Conservation (phyloP, 2,329 filamentous ascomycete genomes). For the Phyllosticta citrichinensis region DNA sequence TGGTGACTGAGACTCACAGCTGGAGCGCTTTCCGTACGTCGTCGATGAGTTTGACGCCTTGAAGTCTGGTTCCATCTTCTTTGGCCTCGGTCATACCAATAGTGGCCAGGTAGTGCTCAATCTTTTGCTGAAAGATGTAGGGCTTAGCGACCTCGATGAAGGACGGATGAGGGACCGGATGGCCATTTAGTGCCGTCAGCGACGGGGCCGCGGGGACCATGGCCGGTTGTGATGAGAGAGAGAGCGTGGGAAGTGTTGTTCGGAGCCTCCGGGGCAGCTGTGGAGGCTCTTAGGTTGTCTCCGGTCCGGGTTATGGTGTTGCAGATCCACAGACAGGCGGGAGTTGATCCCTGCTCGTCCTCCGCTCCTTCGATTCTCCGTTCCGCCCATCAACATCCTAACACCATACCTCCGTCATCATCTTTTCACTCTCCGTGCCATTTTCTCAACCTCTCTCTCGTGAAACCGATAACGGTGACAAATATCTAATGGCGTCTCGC, state of each 20-base stretch:
- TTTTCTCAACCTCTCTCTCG: background rate
- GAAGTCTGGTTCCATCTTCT: conserved; percentile 71
- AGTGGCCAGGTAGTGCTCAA: conserved; percentile 61
- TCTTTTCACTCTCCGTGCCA: background rate
- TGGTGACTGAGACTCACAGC: conserved; percentile 47
- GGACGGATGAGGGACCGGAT: conserved; percentile 47
- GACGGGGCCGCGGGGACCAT: conserved; percentile 23
- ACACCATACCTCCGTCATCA: background rate
- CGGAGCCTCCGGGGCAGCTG: background rate
- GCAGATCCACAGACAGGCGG: background rate
- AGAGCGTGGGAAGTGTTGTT: background rate
- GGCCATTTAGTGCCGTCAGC: conserved; percentile 13
- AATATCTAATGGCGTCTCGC: no score
- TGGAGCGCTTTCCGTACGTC: conserved; percentile 68
- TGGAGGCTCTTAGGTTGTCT: background rate
- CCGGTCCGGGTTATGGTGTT: background rate
- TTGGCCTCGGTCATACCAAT: conserved; percentile 64
- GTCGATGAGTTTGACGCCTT: conserved; percentile 84
- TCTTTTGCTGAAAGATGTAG: conserved; percentile 72
- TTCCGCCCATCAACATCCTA: background rate
- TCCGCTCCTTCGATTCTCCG: background rate
- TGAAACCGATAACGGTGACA: no score
- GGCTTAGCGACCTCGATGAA: conserved; percentile 58
- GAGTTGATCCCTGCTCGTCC: background rate
- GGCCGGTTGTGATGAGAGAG: background rate